Evolutionary conservation across 352 stramenopile genomes (phyloP), one percentile per base, ranked within the genome.

Genomic region (Globisporangium irregulare): DNA sequence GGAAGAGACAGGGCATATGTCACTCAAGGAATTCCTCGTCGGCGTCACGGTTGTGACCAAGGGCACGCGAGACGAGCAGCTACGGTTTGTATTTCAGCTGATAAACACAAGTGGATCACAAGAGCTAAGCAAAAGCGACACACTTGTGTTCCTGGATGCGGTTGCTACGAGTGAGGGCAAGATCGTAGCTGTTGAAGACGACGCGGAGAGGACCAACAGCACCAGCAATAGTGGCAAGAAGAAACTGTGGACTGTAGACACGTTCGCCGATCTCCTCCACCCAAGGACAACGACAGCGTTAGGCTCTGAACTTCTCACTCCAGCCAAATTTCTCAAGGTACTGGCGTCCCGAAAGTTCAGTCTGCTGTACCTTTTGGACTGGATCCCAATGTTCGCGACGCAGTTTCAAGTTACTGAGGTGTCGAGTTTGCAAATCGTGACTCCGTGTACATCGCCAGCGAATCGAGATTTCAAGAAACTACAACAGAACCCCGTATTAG

Each of bases 81-180:
- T 89, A n/a, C 53, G 46, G 27, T 78, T 84, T 48, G 60, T 77
- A 12, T 89, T 81, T 36, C 71, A 79, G 66, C 68, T 86, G 25
- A 75, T 83, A 64, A 71, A 72, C 60, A 36, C 55, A 2, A 36
- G 60, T 18, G 46, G 58, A 2, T 29, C 25, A 0, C 58, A 73
- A 51, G 73, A 74, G 34, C 62, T 79, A n/a, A 56, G 12, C 3
- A 70, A 69, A 46, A 66, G 71, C 6, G 77, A 84, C 22, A 71
- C 71, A 4, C 34, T 73, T 27, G 67, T 59, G 15, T 77, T 80
- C 50, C 51, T 82, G 1, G n/a, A 27, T 3, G 48, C 58, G 10
- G 64, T 82, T 3, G 68, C 69, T 25, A 36, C 22, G 0, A 22
- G 29, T 0, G 15, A 32, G 0, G 58, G 58, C 10, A 71, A 61